Evolutionary conservation across 768 basidiomycete species (phyloP).

Genomic region (Lyophyllum shimeji): DNA sequence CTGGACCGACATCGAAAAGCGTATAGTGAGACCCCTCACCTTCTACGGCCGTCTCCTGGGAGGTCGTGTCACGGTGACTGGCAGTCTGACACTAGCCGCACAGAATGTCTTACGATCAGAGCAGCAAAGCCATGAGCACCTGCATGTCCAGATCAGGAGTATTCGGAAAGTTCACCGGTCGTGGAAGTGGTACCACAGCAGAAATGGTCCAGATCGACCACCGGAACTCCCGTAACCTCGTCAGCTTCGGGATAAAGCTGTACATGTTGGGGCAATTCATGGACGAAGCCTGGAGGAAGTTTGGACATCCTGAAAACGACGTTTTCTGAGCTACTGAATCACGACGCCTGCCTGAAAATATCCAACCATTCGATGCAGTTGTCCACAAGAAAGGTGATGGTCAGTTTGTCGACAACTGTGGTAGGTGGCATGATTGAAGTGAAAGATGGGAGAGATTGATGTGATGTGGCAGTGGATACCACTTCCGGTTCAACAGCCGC

Average conservation of each 20-base stretch:
- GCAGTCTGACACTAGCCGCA: background rate
- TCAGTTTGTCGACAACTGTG: slow-evolving; percentile 34
- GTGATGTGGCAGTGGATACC: background rate
- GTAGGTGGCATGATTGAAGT: slow-evolving; percentile 15
- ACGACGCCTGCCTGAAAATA: background rate
- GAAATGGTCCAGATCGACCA: slow-evolving; percentile 72
- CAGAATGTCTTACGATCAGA: slow-evolving; percentile 57
- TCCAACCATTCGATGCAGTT: slow-evolving; percentile 77
- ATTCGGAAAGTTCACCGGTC: background rate
- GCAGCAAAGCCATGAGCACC: slow-evolving; percentile 87
- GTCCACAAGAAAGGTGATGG: slow-evolving; percentile 71
- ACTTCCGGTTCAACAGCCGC: background rate
- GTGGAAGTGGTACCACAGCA: slow-evolving; percentile 41
- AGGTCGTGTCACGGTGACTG: background rate
- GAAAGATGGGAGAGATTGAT: background rate
- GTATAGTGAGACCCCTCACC: slow-evolving; percentile 48
- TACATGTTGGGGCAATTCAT: slow-evolving; percentile 69
- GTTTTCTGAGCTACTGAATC: background rate
- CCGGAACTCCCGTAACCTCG: slow-evolving; percentile 48
- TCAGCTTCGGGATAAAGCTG: slow-evolving; percentile 44
- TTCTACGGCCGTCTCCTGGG: slow-evolving; percentile 56
- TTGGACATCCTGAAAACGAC: slow-evolving; percentile 63
- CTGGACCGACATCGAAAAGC: slow-evolving; percentile 86
- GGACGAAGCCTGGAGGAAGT: slow-evolving; percentile 74
- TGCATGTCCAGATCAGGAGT: slow-evolving; percentile 19